These are phyloP conservation scores for Parachaetomium inaequale DNA, from an alignment of 495 filamentous ascomycete species.

Conservation along the genomic window DNA sequence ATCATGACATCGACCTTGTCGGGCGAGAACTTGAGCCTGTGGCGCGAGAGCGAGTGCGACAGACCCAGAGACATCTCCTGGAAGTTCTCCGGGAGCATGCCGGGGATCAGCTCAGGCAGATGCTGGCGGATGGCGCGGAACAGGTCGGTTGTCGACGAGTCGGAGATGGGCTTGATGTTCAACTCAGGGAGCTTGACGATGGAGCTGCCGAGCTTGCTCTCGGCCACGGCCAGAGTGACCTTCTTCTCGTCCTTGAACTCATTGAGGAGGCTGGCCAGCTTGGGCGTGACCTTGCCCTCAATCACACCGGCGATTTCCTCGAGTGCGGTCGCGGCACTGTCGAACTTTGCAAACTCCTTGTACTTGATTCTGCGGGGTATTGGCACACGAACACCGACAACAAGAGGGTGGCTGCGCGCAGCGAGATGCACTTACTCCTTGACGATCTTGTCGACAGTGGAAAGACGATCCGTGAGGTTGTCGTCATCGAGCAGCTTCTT, in stretches of 20 bases:
- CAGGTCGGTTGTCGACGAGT: conserved; percentile 79
- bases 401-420: background rate
- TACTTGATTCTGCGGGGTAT: conserved; percentile 68
- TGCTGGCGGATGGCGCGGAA: conserved; percentile 92
- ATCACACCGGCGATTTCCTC: conserved; percentile 83
- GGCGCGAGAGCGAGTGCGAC: conserved; percentile 93
- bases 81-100: conserved; percentile 77
- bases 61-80: conserved; percentile 92
- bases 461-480: conserved; percentile 66
- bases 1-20: conserved; percentile 99
- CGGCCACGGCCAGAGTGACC: conserved; percentile 88
- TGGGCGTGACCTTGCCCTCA: conserved; percentile 94
- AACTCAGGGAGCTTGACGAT: conserved; percentile 90
- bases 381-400: conserved; percentile 13
- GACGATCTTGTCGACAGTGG: conserved; percentile 78
- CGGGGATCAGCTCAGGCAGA: conserved; percentile 85
- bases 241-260: conserved; percentile 97
- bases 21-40: conserved; percentile 97
- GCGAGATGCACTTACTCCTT: conserved; percentile 63
- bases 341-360: conserved; percentile 96
- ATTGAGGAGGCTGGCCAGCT: conserved; percentile 75
- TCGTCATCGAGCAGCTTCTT: conserved; percentile 93
- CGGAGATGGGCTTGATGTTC: conserved; percentile 78
- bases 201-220: conserved; percentile 87
- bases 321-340: conserved; percentile 79